Base-by-base conservation (phyloP, 129 eudicot genomes). In the Flaveria sonorensis region DNA sequence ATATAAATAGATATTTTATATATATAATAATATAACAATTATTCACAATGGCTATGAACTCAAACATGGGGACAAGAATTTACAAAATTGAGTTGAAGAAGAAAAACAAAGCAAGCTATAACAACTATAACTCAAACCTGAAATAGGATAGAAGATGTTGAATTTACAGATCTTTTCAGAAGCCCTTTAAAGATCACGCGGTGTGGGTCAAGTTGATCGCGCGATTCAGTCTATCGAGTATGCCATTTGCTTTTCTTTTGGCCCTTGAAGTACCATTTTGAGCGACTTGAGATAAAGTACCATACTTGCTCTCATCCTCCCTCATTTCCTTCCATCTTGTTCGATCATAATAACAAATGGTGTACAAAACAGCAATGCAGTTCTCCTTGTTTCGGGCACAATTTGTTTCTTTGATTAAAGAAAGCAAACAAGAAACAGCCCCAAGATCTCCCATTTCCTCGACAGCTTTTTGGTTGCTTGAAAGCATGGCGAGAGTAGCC, bases 181-280 rank as follows among this genome's bases (percentile, higher is more conserved):
- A 30, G 62, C 59, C n/a, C 28, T 12, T 7, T 42, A 53, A 77
- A 72, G 51, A 77, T 94, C 88, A 94, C 4, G 99, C 99, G 56
- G 96, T 91, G 68, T 91, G 97, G n/a, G 93, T 94, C 69, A 86
- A 89, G 76, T 91, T 88, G 77, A 74, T 64, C 15, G 86, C 86
- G 65, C 97, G 77, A 55, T 87, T 91, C 42, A 94, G 79, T 77
- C 94, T 89, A 45, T 91, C 97, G 63, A 94, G 97, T 70, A 94
- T 91, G 70, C 96, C 89, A 70, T 72, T 87, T 13, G 99, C 99
- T 75, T 94, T 94, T 50, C 99, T 83, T 88, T 94, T 91, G 19
- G 99, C 97, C 83, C 99, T 83, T 10, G 99, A 87, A 63, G 97
- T 94, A 2, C 99, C 99, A 47, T 89, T 88, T 77, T 86, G 86